phyloP scores from a whole-genome alignment of 2,329 filamentous ascomycete genomes.

The Xylariaceae sp. region DNA sequence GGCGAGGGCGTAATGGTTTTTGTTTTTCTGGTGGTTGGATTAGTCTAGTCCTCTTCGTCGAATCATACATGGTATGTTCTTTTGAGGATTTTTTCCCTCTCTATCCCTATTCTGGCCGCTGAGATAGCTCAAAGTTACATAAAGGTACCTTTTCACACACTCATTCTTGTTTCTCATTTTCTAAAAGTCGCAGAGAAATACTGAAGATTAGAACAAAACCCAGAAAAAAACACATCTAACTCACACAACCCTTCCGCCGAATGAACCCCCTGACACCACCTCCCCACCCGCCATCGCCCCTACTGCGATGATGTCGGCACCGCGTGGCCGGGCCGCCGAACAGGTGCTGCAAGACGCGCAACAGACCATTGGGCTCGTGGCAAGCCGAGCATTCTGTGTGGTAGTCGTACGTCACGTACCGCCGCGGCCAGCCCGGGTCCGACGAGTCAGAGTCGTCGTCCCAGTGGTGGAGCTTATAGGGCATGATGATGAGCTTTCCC shows the following conservation, averaged over 20 bases:
- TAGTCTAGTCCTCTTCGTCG: no score
- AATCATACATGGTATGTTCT: no score
- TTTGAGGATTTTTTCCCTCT: not conserved
- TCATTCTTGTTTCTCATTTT: not conserved
- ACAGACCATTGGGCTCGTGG: conserved; percentile 9
- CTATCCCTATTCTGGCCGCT: no score
- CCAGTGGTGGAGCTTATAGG: conserved; percentile 7
- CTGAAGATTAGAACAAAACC: not conserved
- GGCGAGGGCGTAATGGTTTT: conserved; percentile 31
- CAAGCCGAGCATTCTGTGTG: conserved; percentile 8
- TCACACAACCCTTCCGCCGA: conserved; percentile 32
- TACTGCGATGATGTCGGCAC: conserved; percentile 1
- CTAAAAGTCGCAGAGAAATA: not conserved
- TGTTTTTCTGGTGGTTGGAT: conserved; percentile 8
- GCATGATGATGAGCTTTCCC: not conserved
- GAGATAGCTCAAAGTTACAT: no score
- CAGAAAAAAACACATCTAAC: conserved; percentile 1
- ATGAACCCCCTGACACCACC: conserved; percentile 24
- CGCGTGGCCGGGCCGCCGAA: not conserved
- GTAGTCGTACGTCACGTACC: conserved; percentile 20
- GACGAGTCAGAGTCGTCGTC: not conserved
- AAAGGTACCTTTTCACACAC: not conserved
- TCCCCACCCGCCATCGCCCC: conserved; percentile 17
- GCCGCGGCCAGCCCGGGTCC: not conserved
- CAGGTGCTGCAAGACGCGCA: conserved; percentile 4